Conservation (phyloP, 1,284 basidiomycete genomes). For the Thelephora terrestris region DNA sequence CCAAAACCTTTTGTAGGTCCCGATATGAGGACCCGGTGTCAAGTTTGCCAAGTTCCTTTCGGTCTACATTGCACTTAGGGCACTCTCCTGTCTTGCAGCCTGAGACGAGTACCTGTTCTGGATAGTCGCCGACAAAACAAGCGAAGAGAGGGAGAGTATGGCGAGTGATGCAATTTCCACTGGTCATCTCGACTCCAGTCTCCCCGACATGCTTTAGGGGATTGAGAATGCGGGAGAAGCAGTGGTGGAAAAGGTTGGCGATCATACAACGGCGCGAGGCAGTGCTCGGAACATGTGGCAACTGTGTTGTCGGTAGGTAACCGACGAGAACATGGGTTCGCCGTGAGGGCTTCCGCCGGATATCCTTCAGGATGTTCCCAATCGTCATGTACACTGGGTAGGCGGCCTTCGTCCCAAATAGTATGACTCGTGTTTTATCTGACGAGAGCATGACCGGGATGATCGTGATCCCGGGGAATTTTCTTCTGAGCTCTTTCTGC, state of each 20-base stretch:
- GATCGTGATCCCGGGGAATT: slow-evolving; percentile 26
- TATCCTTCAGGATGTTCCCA: slow-evolving; percentile 33
- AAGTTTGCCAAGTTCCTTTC: slow-evolving; percentile 6
- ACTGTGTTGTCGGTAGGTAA: slow-evolving; percentile 26
- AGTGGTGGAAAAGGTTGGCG: slow-evolving; percentile 29
- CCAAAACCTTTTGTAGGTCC: slow-evolving; percentile 5
- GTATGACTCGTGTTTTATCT: too few relatives aligned
- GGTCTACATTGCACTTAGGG: slow-evolving; percentile 10
- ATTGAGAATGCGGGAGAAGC: slow-evolving; percentile 19
- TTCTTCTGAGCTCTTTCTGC: slow-evolving; percentile 20
- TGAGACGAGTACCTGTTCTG: too few relatives aligned
- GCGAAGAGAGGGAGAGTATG: slow-evolving; percentile 19
- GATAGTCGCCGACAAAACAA: slow-evolving; percentile 18
- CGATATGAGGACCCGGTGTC: background rate
- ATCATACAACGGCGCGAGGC: slow-evolving; percentile 18
- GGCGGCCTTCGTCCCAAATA: too few relatives aligned
- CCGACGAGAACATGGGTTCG: slow-evolving; percentile 27
- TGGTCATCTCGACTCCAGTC: too few relatives aligned
- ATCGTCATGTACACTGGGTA: slow-evolving; percentile 38
- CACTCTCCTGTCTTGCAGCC: slow-evolving; percentile 12
- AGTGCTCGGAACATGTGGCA: slow-evolving; percentile 22
- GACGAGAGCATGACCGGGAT: slow-evolving; percentile 31
- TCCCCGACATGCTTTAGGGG: slow-evolving; percentile 20
- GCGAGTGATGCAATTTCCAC: slow-evolving; percentile 16
- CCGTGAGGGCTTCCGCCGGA: slow-evolving; percentile 25